phyloP scores from a whole-genome alignment of 495 filamentous ascomycete genomes.

The Penicillium paxilli region DNA sequence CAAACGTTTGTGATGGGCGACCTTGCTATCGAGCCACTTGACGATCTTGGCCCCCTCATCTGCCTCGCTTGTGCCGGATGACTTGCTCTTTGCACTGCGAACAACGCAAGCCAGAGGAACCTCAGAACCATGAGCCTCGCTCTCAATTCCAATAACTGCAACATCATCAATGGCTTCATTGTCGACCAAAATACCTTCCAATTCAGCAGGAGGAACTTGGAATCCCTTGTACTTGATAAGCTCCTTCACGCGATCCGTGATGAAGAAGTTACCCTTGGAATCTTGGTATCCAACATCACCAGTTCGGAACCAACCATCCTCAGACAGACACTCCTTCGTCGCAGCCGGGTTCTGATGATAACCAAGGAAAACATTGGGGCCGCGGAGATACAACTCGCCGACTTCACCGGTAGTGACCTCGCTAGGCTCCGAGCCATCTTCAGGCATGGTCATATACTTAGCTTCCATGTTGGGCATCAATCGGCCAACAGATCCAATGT shows the following conservation, averaged over 20 bases:
- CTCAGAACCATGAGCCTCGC: conserved; percentile 69
- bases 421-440: conserved; percentile 50
- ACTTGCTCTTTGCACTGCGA: conserved; percentile 48
- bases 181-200: conserved; percentile 74
- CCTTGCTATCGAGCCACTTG: conserved; percentile 60
- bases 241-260: conserved; percentile 88
- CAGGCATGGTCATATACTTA: conserved; percentile 67
- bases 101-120: conserved; percentile 85
- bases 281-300: conserved; percentile 67
- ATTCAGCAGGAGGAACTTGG: conserved; percentile 84
- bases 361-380: conserved; percentile 69
- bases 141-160: conserved; percentile 80
- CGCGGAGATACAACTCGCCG: conserved; percentile 64
- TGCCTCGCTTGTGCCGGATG: conserved; percentile 48
- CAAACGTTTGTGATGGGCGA: conserved; percentile 73
- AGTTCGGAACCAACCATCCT: conserved; percentile 63
- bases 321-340: conserved; percentile 62
- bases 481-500: conserved; percentile 78
- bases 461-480: conserved; percentile 80
- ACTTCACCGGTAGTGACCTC: conserved; percentile 60
- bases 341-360: conserved; percentile 74
- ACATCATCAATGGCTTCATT: conserved; percentile 78
- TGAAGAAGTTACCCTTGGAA: conserved; percentile 61
- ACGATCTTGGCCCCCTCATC: conserved; percentile 62
- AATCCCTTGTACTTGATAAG: conserved; percentile 90